Conservation (phyloP, 768 basidiomycete species). For the Lentinula sp. region DNA sequence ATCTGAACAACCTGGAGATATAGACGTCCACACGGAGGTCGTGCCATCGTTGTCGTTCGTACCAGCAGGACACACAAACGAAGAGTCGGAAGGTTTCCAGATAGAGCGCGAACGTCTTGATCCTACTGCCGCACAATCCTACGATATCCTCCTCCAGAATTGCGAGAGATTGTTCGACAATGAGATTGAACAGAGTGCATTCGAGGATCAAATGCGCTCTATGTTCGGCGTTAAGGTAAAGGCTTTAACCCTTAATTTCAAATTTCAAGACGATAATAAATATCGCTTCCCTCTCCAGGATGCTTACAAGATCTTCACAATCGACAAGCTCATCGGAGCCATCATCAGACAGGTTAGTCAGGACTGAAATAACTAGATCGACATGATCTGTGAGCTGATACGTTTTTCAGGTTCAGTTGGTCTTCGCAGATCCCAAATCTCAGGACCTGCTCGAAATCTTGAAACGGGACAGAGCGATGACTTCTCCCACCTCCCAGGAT, state of each 20-base stretch:
- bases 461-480: constrained; percentile 59
- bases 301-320: constrained; percentile 85
- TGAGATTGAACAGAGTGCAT: constrained; percentile 79
- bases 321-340: constrained; percentile 85
- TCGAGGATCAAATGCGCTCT: constrained; percentile 87
- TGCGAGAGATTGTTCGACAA: constrained; percentile 91
- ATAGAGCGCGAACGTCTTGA: constrained; percentile 20
- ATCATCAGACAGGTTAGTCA: constrained; percentile 80
- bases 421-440: constrained; percentile 63
- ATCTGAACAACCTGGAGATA: background rate
- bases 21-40: background rate
- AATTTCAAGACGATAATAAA: background rate
- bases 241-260: background rate
- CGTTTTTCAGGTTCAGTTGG: constrained; percentile 47
- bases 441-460: constrained; percentile 68
- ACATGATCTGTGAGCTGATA: constrained; percentile 31
- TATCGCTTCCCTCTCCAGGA: constrained; percentile 32
- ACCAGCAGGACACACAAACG: constrained; percentile 16
- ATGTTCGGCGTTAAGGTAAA: constrained; percentile 80
- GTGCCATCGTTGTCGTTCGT: background rate
- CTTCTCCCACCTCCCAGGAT: constrained; percentile 62
- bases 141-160: constrained; percentile 77
- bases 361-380: background rate
- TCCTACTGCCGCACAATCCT: constrained; percentile 59
- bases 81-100: background rate